Percentiles rank a stretch among this genome's conserved stretches.
phyloP scores from a whole-genome alignment of 2,329 filamentous ascomycete genomes.

The Alternaria sp. region DNA sequence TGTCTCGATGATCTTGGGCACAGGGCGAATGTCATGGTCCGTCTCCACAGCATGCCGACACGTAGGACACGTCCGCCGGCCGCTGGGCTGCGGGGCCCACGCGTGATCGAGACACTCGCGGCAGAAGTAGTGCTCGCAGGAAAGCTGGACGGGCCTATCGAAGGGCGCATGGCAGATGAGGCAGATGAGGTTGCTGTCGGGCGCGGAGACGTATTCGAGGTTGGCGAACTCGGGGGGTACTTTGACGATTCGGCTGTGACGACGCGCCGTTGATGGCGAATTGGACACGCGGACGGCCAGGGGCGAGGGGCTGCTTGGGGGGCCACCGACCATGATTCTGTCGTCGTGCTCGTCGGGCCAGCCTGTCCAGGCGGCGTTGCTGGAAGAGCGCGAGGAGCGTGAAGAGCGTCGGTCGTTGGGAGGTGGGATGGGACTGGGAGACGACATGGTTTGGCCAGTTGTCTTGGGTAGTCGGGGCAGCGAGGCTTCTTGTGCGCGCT shows the following conservation, averaged over 20 bases:
- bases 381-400: constrained; percentile 46
- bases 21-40: constrained; percentile 42
- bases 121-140: constrained; percentile 72
- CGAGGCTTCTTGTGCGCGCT: background rate
- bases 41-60: constrained; percentile 60
- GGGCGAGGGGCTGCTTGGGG: constrained; percentile 49
- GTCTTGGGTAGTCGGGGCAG: background rate
- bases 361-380: constrained; percentile 36
- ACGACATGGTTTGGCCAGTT: constrained; percentile 38
- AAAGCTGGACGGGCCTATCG: constrained; percentile 64
- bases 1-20: constrained; percentile 65
- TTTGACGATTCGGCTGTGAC: constrained; percentile 44
- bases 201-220: constrained; percentile 65
- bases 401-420: constrained; percentile 48
- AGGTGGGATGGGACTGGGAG: constrained; percentile 46
- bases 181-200: constrained; percentile 69
- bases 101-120: constrained; percentile 62
- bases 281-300: constrained; percentile 50
- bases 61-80: constrained; percentile 61
- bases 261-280: constrained; percentile 49
- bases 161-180: constrained; percentile 71
- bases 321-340: constrained; percentile 46
- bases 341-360: constrained; percentile 29
- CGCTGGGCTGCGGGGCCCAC: constrained; percentile 42
- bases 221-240: constrained; percentile 62